Conservation (phyloP, 495 filamentous ascomycete species). For the Penicillium longicatenatum region DNA sequence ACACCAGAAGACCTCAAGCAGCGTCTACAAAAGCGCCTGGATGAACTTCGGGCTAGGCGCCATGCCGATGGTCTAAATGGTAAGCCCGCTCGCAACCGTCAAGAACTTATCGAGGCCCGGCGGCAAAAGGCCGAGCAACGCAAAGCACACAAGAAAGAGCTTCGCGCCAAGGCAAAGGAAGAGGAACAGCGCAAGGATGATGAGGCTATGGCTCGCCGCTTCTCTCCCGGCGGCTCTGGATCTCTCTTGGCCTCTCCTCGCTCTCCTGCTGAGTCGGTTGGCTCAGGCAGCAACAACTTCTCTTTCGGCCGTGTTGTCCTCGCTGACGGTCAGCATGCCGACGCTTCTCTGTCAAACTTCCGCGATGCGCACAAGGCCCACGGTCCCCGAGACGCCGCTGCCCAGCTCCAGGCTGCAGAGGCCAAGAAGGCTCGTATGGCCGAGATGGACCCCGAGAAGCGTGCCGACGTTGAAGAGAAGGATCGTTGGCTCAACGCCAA, state of each 20-base stretch:
- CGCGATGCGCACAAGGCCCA: constrained; percentile 62
- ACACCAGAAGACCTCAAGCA: constrained; percentile 71
- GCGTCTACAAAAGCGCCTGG: constrained; percentile 77
- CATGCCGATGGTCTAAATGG: constrained; percentile 82
- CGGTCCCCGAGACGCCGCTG: constrained; percentile 78
- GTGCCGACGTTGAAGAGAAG: constrained; percentile 84
- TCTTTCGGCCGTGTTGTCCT: constrained; percentile 87
- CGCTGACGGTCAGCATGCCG: constrained; percentile 75
- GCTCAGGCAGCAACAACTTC: constrained; percentile 62
- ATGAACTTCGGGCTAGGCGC: constrained; percentile 74
- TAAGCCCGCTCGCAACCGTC: constrained; percentile 74
- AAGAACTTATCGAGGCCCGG: constrained; percentile 87
- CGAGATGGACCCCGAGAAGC: constrained; percentile 72
- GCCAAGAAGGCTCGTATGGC: constrained; percentile 74
- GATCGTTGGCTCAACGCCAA: constrained; percentile 91
- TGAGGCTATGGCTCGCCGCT: constrained; percentile 62
- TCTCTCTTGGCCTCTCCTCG: constrained; percentile 59
- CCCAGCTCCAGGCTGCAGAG: constrained; percentile 67
- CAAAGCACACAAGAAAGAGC: constrained; percentile 82
- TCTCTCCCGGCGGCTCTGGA: constrained; percentile 53
- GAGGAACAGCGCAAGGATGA: constrained; percentile 71
- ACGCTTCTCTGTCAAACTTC: constrained; percentile 63
- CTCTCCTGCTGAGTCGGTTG: constrained; percentile 45
- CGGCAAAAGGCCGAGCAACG: constrained; percentile 83
- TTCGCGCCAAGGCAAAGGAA: constrained; percentile 70